Base-by-base conservation (phyloP, 371 early-diverging fungal species). In the Apophysomyces sp. region DNA sequence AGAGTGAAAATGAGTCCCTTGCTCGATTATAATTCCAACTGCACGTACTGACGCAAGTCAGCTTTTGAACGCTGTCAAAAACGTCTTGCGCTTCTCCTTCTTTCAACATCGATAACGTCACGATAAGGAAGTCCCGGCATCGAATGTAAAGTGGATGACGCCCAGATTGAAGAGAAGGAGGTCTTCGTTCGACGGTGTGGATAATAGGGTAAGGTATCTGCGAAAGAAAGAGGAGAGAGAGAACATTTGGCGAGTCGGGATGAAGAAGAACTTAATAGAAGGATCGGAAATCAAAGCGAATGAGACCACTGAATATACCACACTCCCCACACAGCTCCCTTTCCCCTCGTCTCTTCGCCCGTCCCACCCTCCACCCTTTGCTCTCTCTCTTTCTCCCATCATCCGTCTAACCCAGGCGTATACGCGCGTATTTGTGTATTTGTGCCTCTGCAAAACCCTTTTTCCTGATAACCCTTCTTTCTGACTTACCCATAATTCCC, bases 151-250 rank as follows among this genome's bases (percentile, higher is more conserved):
- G 68, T 9, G 89, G 87, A 71, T 85, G 82, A 15, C 76, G 73
- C 28, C 81, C 82, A 11, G 70, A 60, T 37, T 75, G 77, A 7
- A 72, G 61, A 24, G 77, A 77, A 27, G 71, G 69, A n/a, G 76
- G 77, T 26, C 87, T 78, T 57, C 89, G 89, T 61, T 91, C 91
- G 0, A 94, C 91, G 4, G 90, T 88, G 67, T 91, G 90, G 21
- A 97, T 86, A 41, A 93, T 84, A 21, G 96, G 90, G 73, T 94
- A 95, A 44, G 89, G 86, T 51, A 95, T 84, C 94, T 92, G 76
- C 39, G 65, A 61, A 55, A 32, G 28, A 61, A 36, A 55, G 55
- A 55, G 31, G 36, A 21, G 36, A 26, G 36, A 29, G 36, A 60
- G 49, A 44, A 44, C 49, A 44, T 18, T 44, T 44, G 49, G 8